Percentiles rank a stretch among this genome's conserved stretches.
Conservation (phyloP, 768 basidiomycete species). For the Lepiota brunneoincarnata region DNA sequence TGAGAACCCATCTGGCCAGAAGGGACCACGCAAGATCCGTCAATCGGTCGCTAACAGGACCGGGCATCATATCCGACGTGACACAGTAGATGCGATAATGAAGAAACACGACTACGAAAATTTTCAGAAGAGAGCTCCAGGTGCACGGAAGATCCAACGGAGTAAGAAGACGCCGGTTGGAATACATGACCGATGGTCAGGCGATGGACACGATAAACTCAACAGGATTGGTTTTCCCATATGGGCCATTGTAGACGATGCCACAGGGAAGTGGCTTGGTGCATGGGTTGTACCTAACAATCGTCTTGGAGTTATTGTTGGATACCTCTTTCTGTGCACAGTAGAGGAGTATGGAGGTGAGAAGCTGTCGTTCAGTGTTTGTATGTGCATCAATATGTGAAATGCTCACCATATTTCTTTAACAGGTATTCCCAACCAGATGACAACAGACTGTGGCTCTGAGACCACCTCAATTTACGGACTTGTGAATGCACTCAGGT, state of each 20-base stretch:
- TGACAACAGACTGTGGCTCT: conserved; percentile 32
- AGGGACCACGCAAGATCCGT: too few relatives aligned
- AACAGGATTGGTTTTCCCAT: conserved; percentile 36
- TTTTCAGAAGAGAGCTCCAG: too few relatives aligned
- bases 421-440: conserved; percentile 31
- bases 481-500: conserved; percentile 28
- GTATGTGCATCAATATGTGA: too few relatives aligned
- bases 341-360: conserved; percentile 28
- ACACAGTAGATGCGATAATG: too few relatives aligned
- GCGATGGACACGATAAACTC: conserved; percentile 40
- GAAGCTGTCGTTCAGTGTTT: too few relatives aligned
- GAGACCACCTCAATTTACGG: conserved; percentile 33
- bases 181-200: conserved; percentile 32
- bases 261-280: conserved; percentile 27
- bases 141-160: too few relatives aligned
- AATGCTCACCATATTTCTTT: neutral
- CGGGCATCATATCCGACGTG: too few relatives aligned
- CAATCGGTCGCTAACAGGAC: too few relatives aligned
- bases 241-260: conserved; percentile 33
- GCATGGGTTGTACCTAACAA: conserved; percentile 38
- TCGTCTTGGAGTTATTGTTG: conserved; percentile 23
- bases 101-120: too few relatives aligned
- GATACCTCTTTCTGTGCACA: conserved; percentile 28
- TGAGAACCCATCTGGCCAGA: too few relatives aligned
- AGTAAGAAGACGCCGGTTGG: conserved; percentile 25